Evolutionary conservation across 768 basidiomycete genomes (phyloP).

Genomic region (Termitomyces sp.): DNA sequence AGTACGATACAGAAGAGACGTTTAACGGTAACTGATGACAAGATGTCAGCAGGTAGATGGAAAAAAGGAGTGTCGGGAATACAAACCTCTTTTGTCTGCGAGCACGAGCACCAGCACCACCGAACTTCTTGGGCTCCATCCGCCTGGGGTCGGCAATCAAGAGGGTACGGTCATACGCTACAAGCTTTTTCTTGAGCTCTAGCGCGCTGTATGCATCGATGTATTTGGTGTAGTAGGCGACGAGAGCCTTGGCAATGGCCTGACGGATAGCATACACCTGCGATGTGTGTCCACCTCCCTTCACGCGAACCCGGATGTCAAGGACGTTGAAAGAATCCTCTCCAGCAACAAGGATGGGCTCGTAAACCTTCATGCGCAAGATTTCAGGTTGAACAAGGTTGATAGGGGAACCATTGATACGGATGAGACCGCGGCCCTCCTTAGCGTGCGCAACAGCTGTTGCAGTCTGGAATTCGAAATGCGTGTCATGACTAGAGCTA

Average conservation of each 20-base stretch:
- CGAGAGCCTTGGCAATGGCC: conserved; percentile 95
- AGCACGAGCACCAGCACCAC: conserved; percentile 96
- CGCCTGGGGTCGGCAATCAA: conserved; percentile 93
- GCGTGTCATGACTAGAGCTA: conserved; percentile 4
- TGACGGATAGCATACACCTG: conserved; percentile 99
- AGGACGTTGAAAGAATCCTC: conserved; percentile 82
- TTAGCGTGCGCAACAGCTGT: conserved; percentile 97
- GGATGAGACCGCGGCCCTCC: conserved; percentile 94
- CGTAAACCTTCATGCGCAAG: conserved; percentile 97
- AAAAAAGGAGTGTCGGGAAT: background rate
- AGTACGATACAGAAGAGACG: conserved; percentile 23
- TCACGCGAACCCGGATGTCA: conserved; percentile 96
- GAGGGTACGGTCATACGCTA: conserved; percentile 89
- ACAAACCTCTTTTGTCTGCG: conserved; percentile 92
- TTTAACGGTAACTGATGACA: conserved; percentile 70
- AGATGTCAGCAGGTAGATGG: conserved; percentile 6
- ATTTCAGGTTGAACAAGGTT: conserved; percentile 93
- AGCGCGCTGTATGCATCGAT: conserved; percentile 95
- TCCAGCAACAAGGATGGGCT: conserved; percentile 90
- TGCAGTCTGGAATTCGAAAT: conserved; percentile 61
- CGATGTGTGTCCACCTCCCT: conserved; percentile 98
- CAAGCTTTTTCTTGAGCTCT: conserved; percentile 97
- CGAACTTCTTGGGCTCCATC: conserved; percentile 99
- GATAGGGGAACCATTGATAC: conserved; percentile 96
- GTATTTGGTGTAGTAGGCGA: conserved; percentile 99